Base-by-base conservation (phyloP, 2,329 filamentous ascomycete species). In the Cladophialophora exuberans region DNA sequence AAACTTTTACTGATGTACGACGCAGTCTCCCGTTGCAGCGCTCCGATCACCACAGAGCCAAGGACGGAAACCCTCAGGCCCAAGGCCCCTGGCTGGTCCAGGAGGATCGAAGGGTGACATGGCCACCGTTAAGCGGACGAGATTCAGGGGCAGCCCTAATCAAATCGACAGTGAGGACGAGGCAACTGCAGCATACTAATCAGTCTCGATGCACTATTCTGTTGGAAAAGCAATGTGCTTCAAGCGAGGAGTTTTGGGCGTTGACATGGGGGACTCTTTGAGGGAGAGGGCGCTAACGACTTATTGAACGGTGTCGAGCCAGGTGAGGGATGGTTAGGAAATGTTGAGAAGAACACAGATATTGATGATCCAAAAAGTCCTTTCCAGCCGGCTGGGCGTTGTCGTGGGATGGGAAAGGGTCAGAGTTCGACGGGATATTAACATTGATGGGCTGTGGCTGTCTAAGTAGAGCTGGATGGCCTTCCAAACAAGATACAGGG, bases 61-160 rank as follows among this genome's bases (percentile, higher is more conserved):
- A 48, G 67, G 56, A 50, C 72, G 76, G 46, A 78, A 76, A 64
- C 76, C 75, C 31, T 77, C 76, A 9, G 76, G 76, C 6, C 76
- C 76, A 49, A 73, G 76, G 52, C 76, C 76, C 6, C 68, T 77
- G 44, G 72, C 68, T 15, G 72, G 72, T 42, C 63, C 66, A 30
- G 67, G 68, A 50, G 59, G 72, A 62, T 70, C 70, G 46, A 70
- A 71, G 30, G 66, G 66, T 44, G 59, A 62, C 31, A 18, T 57
- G 42, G 59, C 56, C 18, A 23, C 52, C 30, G 56, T 67, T 55
- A 73, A 72, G 63, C 67, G 65, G 59, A 72, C 66, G 42, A 67
- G 67, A 46, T 74, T 73, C 60, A 67, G 70, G 59, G 69, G 67
- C 52, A 74, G 72, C 60, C 72, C 72, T 30, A 67, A 70, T 52